Base-by-base conservation (phyloP, 345 rosid genomes). In the Populus alba region DNA sequence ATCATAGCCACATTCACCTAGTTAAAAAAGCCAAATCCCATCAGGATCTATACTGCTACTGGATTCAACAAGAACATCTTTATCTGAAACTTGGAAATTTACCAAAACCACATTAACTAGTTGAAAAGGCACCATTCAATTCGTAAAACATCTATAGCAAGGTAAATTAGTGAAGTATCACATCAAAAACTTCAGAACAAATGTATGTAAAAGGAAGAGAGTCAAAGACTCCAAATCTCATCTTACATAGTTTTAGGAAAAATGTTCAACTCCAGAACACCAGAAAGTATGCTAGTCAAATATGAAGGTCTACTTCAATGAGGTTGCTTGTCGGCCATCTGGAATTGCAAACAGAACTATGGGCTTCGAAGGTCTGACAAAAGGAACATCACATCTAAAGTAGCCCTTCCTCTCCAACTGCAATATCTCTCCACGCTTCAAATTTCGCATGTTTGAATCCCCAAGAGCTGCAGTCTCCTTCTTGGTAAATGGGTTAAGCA, bases 391-490 rank as follows among this genome's bases (percentile, higher is more conserved):
- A 37, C 95, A 92, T 77, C 90, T 89, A 83, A 83, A 95, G 80
- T 95, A 95, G 68, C 98, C 98, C 85, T 93, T 95, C 89, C 98
- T 92, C 91, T 94, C 98, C 63, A 94, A 89, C 85, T 94, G 98
- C 86, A 94, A 51, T 80, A 86, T 72, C 57, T 92, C 97, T 59
- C 96, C 97, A 2, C 78, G 82, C 74, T 89, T 87, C 79, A 93
- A 77, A 83, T 87, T 92, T 45, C 93, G 85, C 94, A 95, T 92
- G 87, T 92, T 95, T 25, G 98, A 77, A 87, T 95, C 99, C 74
- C 99, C 99, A 5, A 95, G 29, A 27, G 97, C 96, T 6, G 84
- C 83, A 29, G 82, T 91, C 83, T 91, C 98, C 81, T 83, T 81
- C 89, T 81, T 92, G 0, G 99, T 96, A 71, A 86, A 75, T 1